Conservation (phyloP, 1,139 yeast genomes). For the Pichia cactophila region DNA sequence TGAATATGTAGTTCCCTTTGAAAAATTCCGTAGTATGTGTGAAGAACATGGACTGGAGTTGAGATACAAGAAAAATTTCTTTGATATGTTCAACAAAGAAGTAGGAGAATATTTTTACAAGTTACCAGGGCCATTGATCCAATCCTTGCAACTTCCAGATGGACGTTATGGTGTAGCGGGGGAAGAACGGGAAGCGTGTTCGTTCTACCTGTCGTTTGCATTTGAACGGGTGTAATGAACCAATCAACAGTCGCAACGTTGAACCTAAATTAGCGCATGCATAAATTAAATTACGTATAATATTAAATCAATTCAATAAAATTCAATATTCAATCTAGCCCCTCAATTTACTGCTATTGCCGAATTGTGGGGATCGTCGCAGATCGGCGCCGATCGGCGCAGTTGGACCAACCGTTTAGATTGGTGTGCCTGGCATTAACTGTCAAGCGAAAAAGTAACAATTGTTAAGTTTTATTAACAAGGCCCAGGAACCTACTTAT, state of each 20-base stretch:
- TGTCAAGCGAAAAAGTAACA: too few relatives aligned
- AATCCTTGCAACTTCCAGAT: constrained; percentile 64
- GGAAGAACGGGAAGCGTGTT: constrained; percentile 84
- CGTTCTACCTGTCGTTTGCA: constrained; percentile 74
- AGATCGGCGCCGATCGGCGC: too few relatives aligned
- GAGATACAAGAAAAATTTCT: constrained; percentile 67
- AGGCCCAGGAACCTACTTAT: too few relatives aligned
- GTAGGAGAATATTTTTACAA: constrained; percentile 57
- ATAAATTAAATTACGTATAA: too few relatives aligned
- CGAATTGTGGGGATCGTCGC: too few relatives aligned
- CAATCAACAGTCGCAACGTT: not conserved
- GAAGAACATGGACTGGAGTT: constrained; percentile 76
- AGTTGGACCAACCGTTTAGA: not conserved
- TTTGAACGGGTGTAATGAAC: constrained; percentile 36
- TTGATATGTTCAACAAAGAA: constrained; percentile 75
- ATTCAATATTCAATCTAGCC: too few relatives aligned
- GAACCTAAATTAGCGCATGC: not conserved
- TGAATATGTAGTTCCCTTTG: constrained; percentile 96
- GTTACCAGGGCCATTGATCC: constrained; percentile 57
- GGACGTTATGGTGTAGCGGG: constrained; percentile 87
- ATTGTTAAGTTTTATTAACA: too few relatives aligned
- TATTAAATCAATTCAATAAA: too few relatives aligned
- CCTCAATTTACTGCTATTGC: too few relatives aligned
- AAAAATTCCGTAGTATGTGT: constrained; percentile 71
- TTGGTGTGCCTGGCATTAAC: too few relatives aligned